Evolutionary conservation across 495 filamentous ascomycete species (phyloP).

Genomic region (Pseudevernia furfuracea): DNA sequence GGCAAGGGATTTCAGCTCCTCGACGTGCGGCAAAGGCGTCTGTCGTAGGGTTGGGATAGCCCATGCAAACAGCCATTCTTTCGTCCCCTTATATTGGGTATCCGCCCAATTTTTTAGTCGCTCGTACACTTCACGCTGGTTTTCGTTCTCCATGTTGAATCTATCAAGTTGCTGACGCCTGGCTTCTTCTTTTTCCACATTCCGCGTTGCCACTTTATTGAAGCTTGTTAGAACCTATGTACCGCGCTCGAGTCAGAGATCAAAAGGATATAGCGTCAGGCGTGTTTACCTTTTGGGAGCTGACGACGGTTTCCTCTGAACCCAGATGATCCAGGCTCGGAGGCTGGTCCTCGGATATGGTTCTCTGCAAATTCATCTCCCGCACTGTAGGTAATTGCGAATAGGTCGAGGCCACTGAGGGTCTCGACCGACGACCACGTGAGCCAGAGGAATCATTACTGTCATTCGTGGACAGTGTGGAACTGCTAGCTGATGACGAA

Average conservation of each 20-base stretch:
- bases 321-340: not conserved
- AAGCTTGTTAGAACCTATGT: conserved; percentile 20
- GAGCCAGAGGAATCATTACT: conserved; percentile 12
- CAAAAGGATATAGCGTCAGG: not conserved
- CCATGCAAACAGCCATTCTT: conserved; percentile 15
- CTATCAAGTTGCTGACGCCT: conserved; percentile 20
- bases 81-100: conserved; percentile 11
- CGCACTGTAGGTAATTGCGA: conserved; percentile 23
- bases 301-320: conserved; percentile 26
- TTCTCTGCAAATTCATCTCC: conserved; percentile 21
- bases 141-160: conserved; percentile 20
- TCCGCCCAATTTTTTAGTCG: conserved; percentile 24
- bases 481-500: conserved; percentile 24
- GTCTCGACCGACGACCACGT: conserved; percentile 23
- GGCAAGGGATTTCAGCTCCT: conserved; percentile 25
- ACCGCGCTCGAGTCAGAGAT: conserved; percentile 2
- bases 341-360: conserved; percentile 12
- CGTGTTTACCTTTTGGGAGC: conserved; percentile 22
- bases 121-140: conserved; percentile 22
- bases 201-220: conserved; percentile 21
- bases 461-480: conserved; percentile 15
- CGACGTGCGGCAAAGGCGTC: conserved; percentile 15
- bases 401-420: conserved; percentile 21
- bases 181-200: conserved; percentile 24
- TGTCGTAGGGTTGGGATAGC: conserved; percentile 4